Conservation (phyloP, 1,284 basidiomycete species). For the Fomitopsis schrenkii region DNA sequence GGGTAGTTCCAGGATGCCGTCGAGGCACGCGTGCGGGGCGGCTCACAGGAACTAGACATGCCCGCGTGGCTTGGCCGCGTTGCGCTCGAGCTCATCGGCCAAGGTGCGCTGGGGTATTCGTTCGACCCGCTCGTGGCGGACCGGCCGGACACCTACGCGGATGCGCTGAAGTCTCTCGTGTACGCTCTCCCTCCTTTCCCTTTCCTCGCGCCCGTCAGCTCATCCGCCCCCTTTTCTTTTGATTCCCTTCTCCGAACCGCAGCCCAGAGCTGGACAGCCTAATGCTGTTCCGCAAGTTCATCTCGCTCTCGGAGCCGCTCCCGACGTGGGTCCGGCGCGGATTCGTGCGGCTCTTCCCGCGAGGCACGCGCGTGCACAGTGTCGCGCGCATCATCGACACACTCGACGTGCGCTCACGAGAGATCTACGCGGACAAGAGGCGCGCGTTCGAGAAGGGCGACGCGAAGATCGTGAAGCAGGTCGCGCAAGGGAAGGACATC, state of each 20-base stretch:
- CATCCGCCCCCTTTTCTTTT: neutral
- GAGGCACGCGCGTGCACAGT: slow-evolving; percentile 26
- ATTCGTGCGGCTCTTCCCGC: slow-evolving; percentile 10
- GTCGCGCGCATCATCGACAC: slow-evolving; percentile 32
- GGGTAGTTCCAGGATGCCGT: slow-evolving; percentile 14
- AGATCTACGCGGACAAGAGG: slow-evolving; percentile 36
- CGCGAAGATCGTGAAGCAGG: slow-evolving; percentile 19
- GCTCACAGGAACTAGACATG: slow-evolving; percentile 30
- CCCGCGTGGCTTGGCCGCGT: slow-evolving; percentile 32
- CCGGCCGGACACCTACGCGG: slow-evolving; percentile 24
- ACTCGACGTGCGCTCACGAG: slow-evolving; percentile 30
- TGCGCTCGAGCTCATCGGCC: slow-evolving; percentile 28
- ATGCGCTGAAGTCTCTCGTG: slow-evolving; percentile 25
- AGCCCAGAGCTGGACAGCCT: slow-evolving; percentile 13
- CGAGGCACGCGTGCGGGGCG: slow-evolving; percentile 5
- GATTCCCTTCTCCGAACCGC: slow-evolving; percentile 20
- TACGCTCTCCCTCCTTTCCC: slow-evolving; percentile 1
- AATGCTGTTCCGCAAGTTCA: slow-evolving; percentile 4
- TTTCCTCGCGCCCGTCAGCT: too few relatives aligned
- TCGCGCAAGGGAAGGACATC: slow-evolving; percentile 40
- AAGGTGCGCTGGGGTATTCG: slow-evolving; percentile 33
- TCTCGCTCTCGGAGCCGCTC: slow-evolving; percentile 10
- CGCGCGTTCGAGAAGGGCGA: slow-evolving; percentile 31
- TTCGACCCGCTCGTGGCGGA: slow-evolving; percentile 31
- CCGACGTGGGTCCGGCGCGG: slow-evolving; percentile 7